These are phyloP conservation scores for Glaciozyma martinii DNA, from an alignment of 768 basidiomycete species.

Conservation along the genomic window DNA sequence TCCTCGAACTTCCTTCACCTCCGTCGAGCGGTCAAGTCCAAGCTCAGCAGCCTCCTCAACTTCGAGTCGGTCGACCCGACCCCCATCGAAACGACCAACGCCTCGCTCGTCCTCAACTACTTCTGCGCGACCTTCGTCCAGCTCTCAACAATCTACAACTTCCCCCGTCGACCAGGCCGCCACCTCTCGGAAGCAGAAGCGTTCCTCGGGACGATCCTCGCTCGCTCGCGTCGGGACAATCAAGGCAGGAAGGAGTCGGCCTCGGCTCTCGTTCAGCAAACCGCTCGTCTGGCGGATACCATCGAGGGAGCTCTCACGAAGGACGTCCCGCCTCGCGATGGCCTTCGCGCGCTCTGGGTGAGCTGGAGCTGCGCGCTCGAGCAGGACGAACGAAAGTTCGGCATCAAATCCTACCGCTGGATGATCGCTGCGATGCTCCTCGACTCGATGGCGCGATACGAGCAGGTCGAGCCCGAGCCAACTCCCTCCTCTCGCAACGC, in stretches of 20 bases:
- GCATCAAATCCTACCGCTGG: neutral
- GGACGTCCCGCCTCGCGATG: too few relatives aligned
- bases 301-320: neutral
- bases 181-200: neutral
- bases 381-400: neutral
- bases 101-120: neutral
- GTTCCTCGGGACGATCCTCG: neutral
- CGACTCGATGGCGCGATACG: neutral
- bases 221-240: neutral
- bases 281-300: slow-evolving; percentile 3
- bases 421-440: slow-evolving; percentile 7
- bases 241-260: neutral
- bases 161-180: neutral
- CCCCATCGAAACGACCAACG: neutral
- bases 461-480: neutral
- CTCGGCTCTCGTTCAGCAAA: neutral
- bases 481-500: too few relatives aligned
- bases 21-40: neutral
- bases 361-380: slow-evolving; percentile 1
- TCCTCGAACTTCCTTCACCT: neutral
- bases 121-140: slow-evolving; percentile 8
- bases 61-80: neutral
- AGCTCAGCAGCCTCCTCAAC: neutral
- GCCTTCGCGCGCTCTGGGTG: neutral
- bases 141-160: neutral